Base-by-base conservation (phyloP, 2,329 filamentous ascomycete species). In the Geosmithia flava region DNA sequence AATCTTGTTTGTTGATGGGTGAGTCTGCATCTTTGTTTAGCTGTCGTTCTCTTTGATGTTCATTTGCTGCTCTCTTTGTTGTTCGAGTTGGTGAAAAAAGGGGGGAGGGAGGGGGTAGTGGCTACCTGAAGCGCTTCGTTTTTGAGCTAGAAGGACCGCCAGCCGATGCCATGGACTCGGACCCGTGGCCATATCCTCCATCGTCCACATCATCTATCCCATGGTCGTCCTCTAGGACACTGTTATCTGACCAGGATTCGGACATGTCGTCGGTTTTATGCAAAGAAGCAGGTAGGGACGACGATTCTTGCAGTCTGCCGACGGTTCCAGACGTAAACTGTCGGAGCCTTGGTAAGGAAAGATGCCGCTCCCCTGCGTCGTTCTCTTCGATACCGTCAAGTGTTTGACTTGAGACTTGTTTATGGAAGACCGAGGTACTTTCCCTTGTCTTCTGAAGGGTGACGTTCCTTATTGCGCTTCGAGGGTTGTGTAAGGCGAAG, bases 1-100 rank as follows among this genome's bases (percentile, higher is more conserved):
- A 95, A 97, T 15, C 91, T 83, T n/a, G 91, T 96, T 72, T 97
- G 91, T 58, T 93, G 91, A 64, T 96, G 90, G 1, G 90, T 95
- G 54, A 97, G 80, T 55, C 90, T 94, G 58, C 37, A n/a, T 29
- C 45, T 45, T 19, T 20, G 23, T 33, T 50, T 50, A 42, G 46
- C 44, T 39, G 23, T 27, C 45, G 33, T 20, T 47, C 17, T 47
- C 37, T 29, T 17, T n/a, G n/a, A 19, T 10, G n/a, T 20, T 40
- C 13, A 33, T n/a, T n/a, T 13, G 48, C 27, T 49, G n/a, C n/a
- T n/a, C n/a, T n/a, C n/a, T n/a, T n/a, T n/a, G n/a, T n/a, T n/a
- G n/a, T 16, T 37, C 15, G 33, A 13, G 33, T 13, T 37, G 33
- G 15, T n/a, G n/a, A n/a, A n/a, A n/a, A n/a, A n/a, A 13, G 33